Evolutionary conservation across 257 asterid genomes (phyloP).

Genomic region (Gynochthodes officinalis): DNA sequence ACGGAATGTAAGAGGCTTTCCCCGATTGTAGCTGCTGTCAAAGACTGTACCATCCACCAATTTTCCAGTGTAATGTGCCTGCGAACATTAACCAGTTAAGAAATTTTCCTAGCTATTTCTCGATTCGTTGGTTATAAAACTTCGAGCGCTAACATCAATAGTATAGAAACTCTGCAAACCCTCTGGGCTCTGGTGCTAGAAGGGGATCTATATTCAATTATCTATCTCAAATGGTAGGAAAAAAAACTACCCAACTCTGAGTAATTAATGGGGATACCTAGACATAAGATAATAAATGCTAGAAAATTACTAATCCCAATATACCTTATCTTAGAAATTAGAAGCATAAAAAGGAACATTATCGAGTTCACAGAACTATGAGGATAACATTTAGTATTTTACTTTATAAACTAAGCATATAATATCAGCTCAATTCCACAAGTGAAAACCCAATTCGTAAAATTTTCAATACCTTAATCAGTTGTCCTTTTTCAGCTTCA

Average conservation of each 20-base stretch:
- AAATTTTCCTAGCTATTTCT: not conserved
- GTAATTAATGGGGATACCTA: not conserved
- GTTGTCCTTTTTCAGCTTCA: conserved; percentile 37
- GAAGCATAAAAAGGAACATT: not conserved
- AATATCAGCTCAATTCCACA: not conserved
- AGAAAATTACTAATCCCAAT: not conserved
- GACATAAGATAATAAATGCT: too few species aligned
- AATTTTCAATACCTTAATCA: conserved; percentile 35
- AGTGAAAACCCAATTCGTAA: too few species aligned
- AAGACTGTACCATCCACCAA: conserved; percentile 77
- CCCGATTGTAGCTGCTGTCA: conserved; percentile 92
- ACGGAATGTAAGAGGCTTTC: conserved; percentile 86
- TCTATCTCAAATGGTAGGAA: not conserved
- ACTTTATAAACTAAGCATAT: not conserved
- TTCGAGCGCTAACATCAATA: not conserved
- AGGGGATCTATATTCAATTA: not conserved
- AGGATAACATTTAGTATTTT: not conserved
- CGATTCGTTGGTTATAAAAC: not conserved
- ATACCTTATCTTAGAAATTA: not conserved
- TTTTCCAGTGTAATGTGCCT: conserved; percentile 89
- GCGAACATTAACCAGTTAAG: conserved; percentile 4
- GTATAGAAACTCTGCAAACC: not conserved
- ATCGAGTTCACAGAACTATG: too few species aligned
- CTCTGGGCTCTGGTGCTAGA: not conserved
- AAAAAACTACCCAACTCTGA: not conserved